Base-by-base conservation (phyloP, 257 asterid genomes). In the Solanum pinnatisectum region DNA sequence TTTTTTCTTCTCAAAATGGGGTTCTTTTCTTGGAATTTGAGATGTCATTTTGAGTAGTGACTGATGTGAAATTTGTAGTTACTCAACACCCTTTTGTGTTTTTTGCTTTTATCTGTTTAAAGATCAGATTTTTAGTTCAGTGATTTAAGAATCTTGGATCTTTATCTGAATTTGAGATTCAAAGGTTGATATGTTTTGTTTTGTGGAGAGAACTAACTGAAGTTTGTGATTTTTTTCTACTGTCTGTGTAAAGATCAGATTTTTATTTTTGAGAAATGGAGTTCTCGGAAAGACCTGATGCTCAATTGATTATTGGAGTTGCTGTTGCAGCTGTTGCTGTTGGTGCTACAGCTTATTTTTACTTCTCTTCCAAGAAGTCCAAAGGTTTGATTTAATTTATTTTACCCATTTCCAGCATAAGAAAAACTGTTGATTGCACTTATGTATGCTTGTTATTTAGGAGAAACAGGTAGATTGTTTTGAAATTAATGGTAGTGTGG, bases 221-320 rank as follows among this genome's bases (percentile, higher is more conserved):
- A 72, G 79, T 1, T 40, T 76, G 14, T 33, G 23, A 6, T 76
- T 37, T 0, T 0, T n/a, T 1, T 0, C 13, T 72, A 22, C 1
- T 40, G 16, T 40, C 0, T 79, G 65, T 44, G 9, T 4, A 44
- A 42, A 79, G 10, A 27, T 79, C 65, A 79, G 84, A 46, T 42
- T 79, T 27, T 79, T 56, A 56, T 56, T 33, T 33, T 27, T 13
- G 59, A n/a, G 90, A 88, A 73, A 95, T 96, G 99, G 98, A 93
- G 89, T 92, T 94, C 89, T 49, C 94, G 92, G 95, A 96, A 73
- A 91, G 95, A 85, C 86, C 96, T 81, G 98, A 95, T 88, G 95
- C 94, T 83, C 98, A 94, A 87, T 87, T 95, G 85, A 15, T 91
- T 84, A 90, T 93, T 81, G 96, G 95, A 40, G 92, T 93, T 86